Evolutionary conservation across 73 alveolate species (phyloP), one percentile per base, ranked within the genome.

Genomic region (Stentor coeruleus): DNA sequence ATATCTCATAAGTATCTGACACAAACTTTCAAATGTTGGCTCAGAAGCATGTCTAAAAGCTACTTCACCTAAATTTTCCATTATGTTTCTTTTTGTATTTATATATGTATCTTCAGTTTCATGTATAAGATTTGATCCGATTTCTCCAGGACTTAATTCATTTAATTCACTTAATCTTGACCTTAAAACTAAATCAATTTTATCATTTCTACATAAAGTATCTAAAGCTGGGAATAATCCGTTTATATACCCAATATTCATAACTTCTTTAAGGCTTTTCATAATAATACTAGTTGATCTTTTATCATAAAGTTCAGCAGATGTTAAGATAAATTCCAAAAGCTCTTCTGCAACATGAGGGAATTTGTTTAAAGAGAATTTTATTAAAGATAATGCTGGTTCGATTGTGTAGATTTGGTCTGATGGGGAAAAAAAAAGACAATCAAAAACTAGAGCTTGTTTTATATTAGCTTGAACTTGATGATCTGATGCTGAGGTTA

Each of bases 51-150:
- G 37, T 20, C n/a, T 26, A 2, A 66, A 66, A 26, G 79, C 79
- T 14, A 66, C 37, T 33, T 66, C 79, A 11, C 79, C 79, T 33
- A 66, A 26, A 33, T 66, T 20, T 1, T 66, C 79, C 1, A 66
- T 31, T 14, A 66, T 20, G 79, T 37, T 20, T 31, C 79, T 0
- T 1, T 20, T 20, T 20, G 79, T 31, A 20, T 26, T 20, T 20
- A 66, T 20, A 0, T 20, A 66, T 66, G 79, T 66, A 33, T 66
- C 79, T 66, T 66, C 79, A 11, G n/a, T 66, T 66, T 66, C 79
- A 20, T 20, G 37, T 66, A 66, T 20, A 66, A 31, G 26, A 14
- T 20, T 14, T 40, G 33, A 2, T 14, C 33, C 39, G 1, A 20
- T 15, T 28, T 66, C 39, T 28, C 15, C 26, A 20, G 79, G 11